A percentile compares a stretch with the other conserved stretches of the same genome.
phyloP scores from a whole-genome alignment of 2,329 filamentous ascomycete genomes.

The Talaromyces funiculosus region DNA sequence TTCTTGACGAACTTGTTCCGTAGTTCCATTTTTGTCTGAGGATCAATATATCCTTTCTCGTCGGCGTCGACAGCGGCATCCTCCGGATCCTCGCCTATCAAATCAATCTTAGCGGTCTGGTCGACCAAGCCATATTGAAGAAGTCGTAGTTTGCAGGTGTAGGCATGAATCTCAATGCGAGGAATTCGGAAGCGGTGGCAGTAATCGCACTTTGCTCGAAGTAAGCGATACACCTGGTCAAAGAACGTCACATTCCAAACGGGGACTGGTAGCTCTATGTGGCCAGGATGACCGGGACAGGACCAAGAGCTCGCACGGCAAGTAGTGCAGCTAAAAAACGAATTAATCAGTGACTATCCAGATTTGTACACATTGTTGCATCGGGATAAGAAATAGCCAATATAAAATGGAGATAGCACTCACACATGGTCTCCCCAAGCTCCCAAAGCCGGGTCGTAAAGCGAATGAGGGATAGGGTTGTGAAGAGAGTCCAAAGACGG shows the following conservation, averaged over 20 bases:
- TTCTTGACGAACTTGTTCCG: constrained; percentile 66
- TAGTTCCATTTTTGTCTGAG: constrained; percentile 49
- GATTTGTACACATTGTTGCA: not conserved
- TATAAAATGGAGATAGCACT: constrained; percentile 28
- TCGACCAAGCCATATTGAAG: constrained; percentile 76
- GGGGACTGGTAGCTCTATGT: constrained; percentile 88
- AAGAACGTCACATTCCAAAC: constrained; percentile 97
- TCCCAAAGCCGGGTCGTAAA: constrained; percentile 88
- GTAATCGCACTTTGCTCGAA: constrained; percentile 84
- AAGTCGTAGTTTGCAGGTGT: constrained; percentile 76
- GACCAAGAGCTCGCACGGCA: constrained; percentile 75
- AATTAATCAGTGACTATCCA: not conserved
- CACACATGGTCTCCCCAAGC: constrained; percentile 82
- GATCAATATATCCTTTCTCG: constrained; percentile 53
- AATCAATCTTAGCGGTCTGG: constrained; percentile 57
- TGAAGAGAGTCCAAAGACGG: constrained; percentile 90
- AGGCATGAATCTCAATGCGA: constrained; percentile 70
- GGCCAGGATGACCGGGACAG: constrained; percentile 89
- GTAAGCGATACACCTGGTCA: constrained; percentile 78
- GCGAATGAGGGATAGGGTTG: constrained; percentile 80
- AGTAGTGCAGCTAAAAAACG: constrained; percentile 71
- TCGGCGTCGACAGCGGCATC: constrained; percentile 46
- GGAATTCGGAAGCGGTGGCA: constrained; percentile 80
- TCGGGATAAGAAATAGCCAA: not conserved
- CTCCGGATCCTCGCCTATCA: constrained; percentile 51